A percentile compares a stretch with the other conserved stretches of the same genome.
Evolutionary conservation across 2,329 filamentous ascomycete genomes (phyloP).

Genomic region (Monilinia fructicola): DNA sequence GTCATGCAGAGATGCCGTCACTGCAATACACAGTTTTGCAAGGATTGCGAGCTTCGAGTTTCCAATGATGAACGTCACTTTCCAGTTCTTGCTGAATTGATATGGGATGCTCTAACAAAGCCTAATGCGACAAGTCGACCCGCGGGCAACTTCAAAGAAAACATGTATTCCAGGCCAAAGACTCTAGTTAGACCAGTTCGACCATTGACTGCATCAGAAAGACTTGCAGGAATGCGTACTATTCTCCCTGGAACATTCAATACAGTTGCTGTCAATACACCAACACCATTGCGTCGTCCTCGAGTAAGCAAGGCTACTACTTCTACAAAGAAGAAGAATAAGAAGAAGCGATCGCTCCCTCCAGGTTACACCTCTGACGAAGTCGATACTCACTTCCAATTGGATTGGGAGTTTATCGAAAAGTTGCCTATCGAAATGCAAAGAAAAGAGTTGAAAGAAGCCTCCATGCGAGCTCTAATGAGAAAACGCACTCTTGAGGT

Average conservation of each 20-base stretch:
- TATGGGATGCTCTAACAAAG: constrained; percentile 6
- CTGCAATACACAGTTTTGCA: constrained; percentile 12
- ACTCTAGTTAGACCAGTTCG: not conserved
- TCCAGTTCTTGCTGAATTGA: constrained; percentile 1
- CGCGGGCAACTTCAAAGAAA: not conserved
- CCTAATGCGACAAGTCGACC: constrained; percentile 6
- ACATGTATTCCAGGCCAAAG: not conserved
- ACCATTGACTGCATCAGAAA: constrained; percentile 5
- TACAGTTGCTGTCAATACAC: not conserved
- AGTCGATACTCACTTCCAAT: not conserved
- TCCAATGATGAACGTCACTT: not conserved
- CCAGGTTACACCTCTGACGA: not conserved
- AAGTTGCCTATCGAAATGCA: not conserved
- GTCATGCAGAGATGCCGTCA: constrained; percentile 12
- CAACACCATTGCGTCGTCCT: not conserved
- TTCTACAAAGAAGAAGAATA: not conserved
- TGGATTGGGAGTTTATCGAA: not conserved
- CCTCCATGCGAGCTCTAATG: not conserved
- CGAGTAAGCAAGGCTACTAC: not conserved
- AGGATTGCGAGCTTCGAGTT: not conserved
- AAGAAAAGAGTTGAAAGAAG: constrained; percentile 6
- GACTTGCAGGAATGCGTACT: not conserved
- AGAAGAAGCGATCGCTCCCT: not conserved
- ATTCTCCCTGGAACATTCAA: not conserved
- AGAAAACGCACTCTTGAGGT: not conserved